Percentiles rank a stretch among this genome's conserved stretches.
These are phyloP conservation scores for Alisma plantagoaquatica DNA, from an alignment of 106 monocot species.

Conservation along the genomic window DNA sequence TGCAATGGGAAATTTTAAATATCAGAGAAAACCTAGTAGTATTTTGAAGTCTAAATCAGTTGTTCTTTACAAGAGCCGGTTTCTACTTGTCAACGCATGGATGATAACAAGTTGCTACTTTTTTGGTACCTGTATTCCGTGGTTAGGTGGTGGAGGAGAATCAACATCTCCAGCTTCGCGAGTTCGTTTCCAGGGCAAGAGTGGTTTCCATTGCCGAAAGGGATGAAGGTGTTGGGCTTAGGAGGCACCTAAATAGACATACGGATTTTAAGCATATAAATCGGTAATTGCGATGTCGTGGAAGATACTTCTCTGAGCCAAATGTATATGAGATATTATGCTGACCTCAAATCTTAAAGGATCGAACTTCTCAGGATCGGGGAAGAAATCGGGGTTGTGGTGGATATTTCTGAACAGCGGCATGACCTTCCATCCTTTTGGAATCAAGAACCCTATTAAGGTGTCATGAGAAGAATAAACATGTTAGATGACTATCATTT, in stretches of 20 bases:
- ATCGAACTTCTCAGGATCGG: constrained; percentile 80
- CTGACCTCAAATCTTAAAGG: constrained; percentile 88
- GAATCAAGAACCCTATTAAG: constrained; percentile 80
- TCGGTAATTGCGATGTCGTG: neutral
- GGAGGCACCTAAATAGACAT: constrained; percentile 35
- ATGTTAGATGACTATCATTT: too few relatives aligned
- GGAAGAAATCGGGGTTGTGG: constrained; percentile 66
- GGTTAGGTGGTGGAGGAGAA: constrained; percentile 90
- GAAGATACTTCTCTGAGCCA: neutral
- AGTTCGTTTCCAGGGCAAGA: constrained; percentile 90
- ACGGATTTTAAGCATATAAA: neutral
- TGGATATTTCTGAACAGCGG: constrained; percentile 79
- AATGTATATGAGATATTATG: neutral
- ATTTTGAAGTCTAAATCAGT: neutral
- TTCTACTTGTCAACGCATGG: neutral
- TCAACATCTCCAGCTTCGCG: constrained; percentile 88
- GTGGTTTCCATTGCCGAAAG: constrained; percentile 84
- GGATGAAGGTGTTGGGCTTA: constrained; percentile 85
- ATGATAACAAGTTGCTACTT: neutral
- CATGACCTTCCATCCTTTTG: constrained; percentile 82
- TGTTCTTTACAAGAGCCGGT: neutral
- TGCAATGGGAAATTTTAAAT: constrained; percentile 4
- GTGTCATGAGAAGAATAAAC: too few relatives aligned
- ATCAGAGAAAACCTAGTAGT: neutral
- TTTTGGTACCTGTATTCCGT: constrained; percentile 66